Base-by-base conservation (phyloP, 495 filamentous ascomycete species). In the Tuber aestivum region DNA sequence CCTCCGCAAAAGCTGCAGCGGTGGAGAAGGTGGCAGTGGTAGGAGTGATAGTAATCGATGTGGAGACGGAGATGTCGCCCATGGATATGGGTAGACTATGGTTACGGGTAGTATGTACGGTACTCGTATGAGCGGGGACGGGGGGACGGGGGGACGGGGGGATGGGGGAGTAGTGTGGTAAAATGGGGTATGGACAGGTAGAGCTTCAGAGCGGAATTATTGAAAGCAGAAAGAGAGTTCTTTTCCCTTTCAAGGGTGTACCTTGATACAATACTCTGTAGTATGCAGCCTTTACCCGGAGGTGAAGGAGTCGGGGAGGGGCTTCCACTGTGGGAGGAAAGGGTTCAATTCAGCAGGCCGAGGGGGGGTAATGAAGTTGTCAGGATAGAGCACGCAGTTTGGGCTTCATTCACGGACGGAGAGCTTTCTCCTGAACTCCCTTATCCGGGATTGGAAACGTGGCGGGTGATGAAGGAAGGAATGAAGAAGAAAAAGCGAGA, bases 81-180 rank as follows among this genome's bases (percentile, higher is more conserved):
- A 65, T 65, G 56, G 56, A 65, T 65, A 27, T 65, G 56, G 56
- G 27, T 35, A n/a, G n/a, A n/a, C n/a, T n/a, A 65, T 65, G 56
- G 14, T 16, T 35, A 65, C 18, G 56, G 56, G 14, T 35, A 65
- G 56, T 65, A 35, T 35, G 27, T 32, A 65, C 14, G 56, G 14
- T 65, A 18, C 56, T 65, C 27, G 56, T 35, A 20, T 65, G 56
- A 8, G 12, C 27, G 27, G 12, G 56, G 56, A 32, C 14, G 56
- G 14, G 27, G 14, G 14, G n/a, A n/a, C n/a, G n/a, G n/a, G n/a
- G n/a, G n/a, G n/a, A n/a, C n/a, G n/a, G n/a, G n/a, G n/a, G n/a
- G n/a, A n/a, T n/a, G 50, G 38, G 38, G 38, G 38, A 7, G 50
- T 61, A 61, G 45, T 0, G 45, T 61, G n/a, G 27, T 65, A 65